phyloP scores from a whole-genome alignment of 75 land plant species.

The Ceratopteris richardii region DNA sequence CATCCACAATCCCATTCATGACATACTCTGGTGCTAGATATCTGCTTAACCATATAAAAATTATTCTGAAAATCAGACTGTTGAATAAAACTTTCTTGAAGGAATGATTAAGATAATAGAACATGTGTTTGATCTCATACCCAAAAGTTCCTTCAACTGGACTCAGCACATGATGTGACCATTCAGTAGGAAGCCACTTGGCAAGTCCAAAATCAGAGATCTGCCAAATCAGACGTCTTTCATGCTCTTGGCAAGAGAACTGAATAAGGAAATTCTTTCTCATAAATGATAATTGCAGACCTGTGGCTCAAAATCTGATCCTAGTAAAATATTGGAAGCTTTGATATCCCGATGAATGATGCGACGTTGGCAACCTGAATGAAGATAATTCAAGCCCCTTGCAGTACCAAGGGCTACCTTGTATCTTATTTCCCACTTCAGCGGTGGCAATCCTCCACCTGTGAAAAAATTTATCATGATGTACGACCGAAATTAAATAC shows the following conservation, averaged over 20 bases:
- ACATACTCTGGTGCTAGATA: slow-evolving; percentile 89
- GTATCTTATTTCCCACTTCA: slow-evolving; percentile 39
- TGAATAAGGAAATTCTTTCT: not conserved
- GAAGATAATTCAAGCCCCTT: slow-evolving; percentile 64
- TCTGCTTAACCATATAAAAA: slow-evolving; percentile 26
- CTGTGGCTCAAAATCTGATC: slow-evolving; percentile 66
- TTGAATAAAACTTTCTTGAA: too few relatives aligned
- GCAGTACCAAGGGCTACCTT: slow-evolving; percentile 56
- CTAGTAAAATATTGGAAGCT: slow-evolving; percentile 72
- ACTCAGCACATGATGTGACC: slow-evolving; percentile 28
- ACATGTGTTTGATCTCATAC: too few relatives aligned
- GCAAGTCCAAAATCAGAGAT: slow-evolving; percentile 37
- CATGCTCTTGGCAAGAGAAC: not conserved
- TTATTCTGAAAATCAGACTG: too few relatives aligned
- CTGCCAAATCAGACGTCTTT: slow-evolving; percentile 5
- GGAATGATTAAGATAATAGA: too few relatives aligned
- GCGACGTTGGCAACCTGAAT: slow-evolving; percentile 62
- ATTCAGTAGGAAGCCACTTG: slow-evolving; percentile 28
- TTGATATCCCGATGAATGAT: slow-evolving; percentile 90
- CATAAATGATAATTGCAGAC: slow-evolving; percentile 15
- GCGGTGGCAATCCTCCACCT: not conserved
- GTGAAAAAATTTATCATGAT: not conserved
- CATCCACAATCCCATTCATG: slow-evolving; percentile 93
- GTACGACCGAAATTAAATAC: not conserved
- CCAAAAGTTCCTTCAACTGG: slow-evolving; percentile 37